Percentiles rank a stretch among this genome's conserved stretches.
phyloP scores from a whole-genome alignment of 805 yeast species.

The Jamesozyma spencerorum region DNA sequence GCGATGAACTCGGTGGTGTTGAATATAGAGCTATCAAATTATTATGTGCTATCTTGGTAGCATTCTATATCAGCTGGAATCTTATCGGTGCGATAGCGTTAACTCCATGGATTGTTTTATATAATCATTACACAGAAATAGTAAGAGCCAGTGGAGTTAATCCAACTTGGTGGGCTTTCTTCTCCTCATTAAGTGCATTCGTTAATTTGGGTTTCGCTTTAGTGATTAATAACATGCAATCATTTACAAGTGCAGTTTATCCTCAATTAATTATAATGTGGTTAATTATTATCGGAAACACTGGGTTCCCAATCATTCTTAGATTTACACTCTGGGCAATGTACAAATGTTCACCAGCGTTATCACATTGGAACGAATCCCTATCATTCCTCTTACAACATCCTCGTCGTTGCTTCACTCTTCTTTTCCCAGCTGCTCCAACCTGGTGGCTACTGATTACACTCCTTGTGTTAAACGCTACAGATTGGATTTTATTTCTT shows the following conservation, averaged over 20 bases:
- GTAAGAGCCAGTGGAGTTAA: conserved; percentile 48
- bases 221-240: conserved; percentile 66
- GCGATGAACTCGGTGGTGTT: conserved; percentile 92
- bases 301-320: conserved; percentile 81
- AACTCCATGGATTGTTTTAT: conserved; percentile 49
- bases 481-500: conserved; percentile 72
- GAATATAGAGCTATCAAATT: conserved; percentile 84
- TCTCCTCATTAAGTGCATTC: conserved; percentile 68
- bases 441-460: conserved; percentile 89
- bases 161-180: conserved; percentile 89
- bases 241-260: conserved; percentile 56
- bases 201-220: conserved; percentile 76
- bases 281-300: conserved; percentile 81
- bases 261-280: conserved; percentile 53
- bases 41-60: conserved; percentile 50
- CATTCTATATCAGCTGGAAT: conserved; percentile 69
- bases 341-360: conserved; percentile 54
- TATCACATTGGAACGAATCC: conserved; percentile 59
- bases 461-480: conserved; percentile 56
- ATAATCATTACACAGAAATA: conserved; percentile 33
- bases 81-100: conserved; percentile 41
- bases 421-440: conserved; percentile 81
- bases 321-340: conserved; percentile 75
- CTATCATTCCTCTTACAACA: conserved; percentile 81
- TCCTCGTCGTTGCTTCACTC: conserved; percentile 91